phyloP scores from a whole-genome alignment of 192 early-diverging fungal species.

The Haplosporangium gracile region DNA sequence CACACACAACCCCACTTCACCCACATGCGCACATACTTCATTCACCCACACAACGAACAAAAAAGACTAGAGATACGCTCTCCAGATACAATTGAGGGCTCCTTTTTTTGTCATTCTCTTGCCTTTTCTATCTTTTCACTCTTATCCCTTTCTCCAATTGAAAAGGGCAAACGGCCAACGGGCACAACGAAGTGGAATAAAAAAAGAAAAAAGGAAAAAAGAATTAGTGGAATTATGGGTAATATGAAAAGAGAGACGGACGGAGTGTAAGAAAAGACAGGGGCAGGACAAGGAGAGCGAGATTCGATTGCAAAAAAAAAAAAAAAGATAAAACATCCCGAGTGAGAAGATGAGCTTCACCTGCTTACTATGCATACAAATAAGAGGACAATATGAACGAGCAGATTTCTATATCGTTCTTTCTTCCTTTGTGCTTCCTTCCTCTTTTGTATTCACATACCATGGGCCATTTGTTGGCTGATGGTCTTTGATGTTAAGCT shows the following conservation, averaged over 20 bases:
- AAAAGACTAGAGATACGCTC: background rate
- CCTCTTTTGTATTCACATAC: background rate
- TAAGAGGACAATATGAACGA: background rate
- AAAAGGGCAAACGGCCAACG: slow-evolving; percentile 7
- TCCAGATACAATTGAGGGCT: background rate
- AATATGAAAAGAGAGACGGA: background rate
- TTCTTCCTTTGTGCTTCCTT: background rate
- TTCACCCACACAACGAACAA: background rate
- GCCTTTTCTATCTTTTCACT: background rate
- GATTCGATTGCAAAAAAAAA: background rate
- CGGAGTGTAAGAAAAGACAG: background rate
- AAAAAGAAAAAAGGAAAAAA: too few relatives aligned
- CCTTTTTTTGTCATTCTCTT: background rate
- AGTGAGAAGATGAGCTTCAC: background rate
- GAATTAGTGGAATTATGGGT: background rate
- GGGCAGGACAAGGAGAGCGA: background rate
- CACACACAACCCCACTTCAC: background rate
- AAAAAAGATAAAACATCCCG: background rate
- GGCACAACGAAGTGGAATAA: background rate
- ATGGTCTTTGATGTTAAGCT: background rate
- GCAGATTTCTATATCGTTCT: background rate
- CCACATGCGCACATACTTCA: background rate
- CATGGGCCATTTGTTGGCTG: background rate
- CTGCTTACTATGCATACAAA: background rate
- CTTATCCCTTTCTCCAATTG: background rate